Conservation (phyloP, 2,329 filamentous ascomycete species). For the Geosmithia flava region DNA sequence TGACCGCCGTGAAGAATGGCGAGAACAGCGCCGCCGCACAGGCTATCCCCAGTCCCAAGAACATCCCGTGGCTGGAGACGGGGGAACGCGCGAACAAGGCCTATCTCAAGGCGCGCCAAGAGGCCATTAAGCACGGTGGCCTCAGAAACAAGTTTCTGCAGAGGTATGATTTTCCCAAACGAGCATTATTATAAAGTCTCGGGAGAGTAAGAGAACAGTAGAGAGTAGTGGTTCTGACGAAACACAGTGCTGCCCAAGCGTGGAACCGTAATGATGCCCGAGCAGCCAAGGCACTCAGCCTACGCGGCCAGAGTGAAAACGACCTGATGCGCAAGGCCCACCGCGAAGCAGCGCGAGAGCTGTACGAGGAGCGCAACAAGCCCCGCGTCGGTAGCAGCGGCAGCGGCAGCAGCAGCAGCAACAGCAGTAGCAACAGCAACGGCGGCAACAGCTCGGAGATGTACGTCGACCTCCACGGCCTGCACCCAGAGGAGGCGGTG, state of each 20-base stretch:
- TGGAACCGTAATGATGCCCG: slow-evolving; percentile 98
- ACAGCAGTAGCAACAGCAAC: slow-evolving; percentile 17
- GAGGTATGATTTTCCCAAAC: slow-evolving; percentile 43
- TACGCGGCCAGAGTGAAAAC: slow-evolving; percentile 93
- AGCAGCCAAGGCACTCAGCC: slow-evolving; percentile 85
- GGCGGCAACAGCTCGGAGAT: slow-evolving; percentile 52
- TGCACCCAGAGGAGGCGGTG: slow-evolving; percentile 96
- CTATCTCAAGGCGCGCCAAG: slow-evolving; percentile 87
- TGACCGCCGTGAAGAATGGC: slow-evolving; percentile 43
- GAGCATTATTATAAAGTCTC: background rate
- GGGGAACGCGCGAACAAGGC: slow-evolving; percentile 83
- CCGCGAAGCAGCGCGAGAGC: slow-evolving; percentile 77
- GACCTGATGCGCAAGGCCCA: slow-evolving; percentile 96
- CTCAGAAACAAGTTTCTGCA: slow-evolving; percentile 95
- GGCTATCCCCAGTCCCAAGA: slow-evolving; percentile 75
- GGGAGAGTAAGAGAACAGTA: background rate
- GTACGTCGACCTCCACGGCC: slow-evolving; percentile 91
- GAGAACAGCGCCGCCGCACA: slow-evolving; percentile 75
- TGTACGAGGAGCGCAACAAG: slow-evolving; percentile 83
- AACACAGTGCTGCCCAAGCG: slow-evolving; percentile 73
- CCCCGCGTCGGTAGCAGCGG: background rate
- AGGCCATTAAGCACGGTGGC: slow-evolving; percentile 95
- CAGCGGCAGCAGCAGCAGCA: slow-evolving; percentile 25
- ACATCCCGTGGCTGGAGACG: slow-evolving; percentile 94
- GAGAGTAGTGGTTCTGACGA: background rate